Conservation (phyloP, 2,329 filamentous ascomycete genomes). For the Apiospora phragmitis region DNA sequence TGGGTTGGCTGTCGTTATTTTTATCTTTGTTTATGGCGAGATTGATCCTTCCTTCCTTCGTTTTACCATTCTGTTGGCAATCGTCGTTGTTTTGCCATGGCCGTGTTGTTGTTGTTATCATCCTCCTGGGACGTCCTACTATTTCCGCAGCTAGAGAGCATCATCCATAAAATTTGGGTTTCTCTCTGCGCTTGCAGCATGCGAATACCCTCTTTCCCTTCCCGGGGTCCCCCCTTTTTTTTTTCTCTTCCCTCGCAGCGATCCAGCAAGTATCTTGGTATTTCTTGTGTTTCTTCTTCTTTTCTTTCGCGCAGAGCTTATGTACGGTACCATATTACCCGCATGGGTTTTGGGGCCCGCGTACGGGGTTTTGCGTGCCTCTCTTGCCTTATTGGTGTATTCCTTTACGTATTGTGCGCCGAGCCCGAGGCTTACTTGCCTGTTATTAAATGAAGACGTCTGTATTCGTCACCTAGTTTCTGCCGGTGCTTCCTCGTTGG, state of each 20-base stretch:
- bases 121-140: background rate
- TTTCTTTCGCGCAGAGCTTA: background rate
- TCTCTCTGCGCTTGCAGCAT: conserved; percentile 3
- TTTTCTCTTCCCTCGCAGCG: background rate
- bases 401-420: background rate
- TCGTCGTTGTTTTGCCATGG: background rate
- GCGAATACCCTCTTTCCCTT: conserved; percentile 1
- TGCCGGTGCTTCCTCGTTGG: conserved; percentile 4
- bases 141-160: background rate
- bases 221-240: background rate
- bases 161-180: conserved; percentile 6
- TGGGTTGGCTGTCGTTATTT: background rate
- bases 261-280: background rate
- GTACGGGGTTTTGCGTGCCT: background rate
- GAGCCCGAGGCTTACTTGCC: background rate
- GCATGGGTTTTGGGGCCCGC: background rate
- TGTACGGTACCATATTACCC: conserved; percentile 6
- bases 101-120: conserved; percentile 5
- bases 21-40: too few species aligned
- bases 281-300: background rate
- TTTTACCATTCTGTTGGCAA: background rate
- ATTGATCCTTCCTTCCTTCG: background rate
- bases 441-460: background rate
- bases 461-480: background rate
- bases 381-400: background rate